A percentile compares a stretch with the other conserved stretches of the same genome.
Evolutionary conservation across 1,284 basidiomycete species (phyloP).

Genomic region (Xanthoconium separans): DNA sequence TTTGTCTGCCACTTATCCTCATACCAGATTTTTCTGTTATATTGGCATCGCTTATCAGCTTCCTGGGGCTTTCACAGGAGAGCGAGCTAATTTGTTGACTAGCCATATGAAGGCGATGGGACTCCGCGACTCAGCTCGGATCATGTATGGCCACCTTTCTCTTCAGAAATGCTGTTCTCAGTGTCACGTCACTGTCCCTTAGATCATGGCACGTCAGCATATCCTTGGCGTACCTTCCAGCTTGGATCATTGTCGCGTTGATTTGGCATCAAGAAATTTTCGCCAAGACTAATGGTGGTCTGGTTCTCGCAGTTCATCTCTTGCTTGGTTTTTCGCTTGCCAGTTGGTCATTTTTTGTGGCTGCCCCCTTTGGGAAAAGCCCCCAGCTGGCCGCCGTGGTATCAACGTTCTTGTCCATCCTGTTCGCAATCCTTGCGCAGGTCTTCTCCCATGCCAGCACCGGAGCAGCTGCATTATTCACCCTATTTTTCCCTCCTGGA

Average conservation of each 20-base stretch:
- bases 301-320: constrained; percentile 66
- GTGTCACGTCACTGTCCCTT: constrained; percentile 2
- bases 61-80: constrained; percentile 62
- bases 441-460: constrained; percentile 48
- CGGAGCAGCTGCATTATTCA: constrained; percentile 56
- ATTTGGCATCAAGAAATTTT: constrained; percentile 70
- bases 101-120: constrained; percentile 76
- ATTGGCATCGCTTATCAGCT: constrained; percentile 73
- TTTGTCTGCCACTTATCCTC: not conserved
- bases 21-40: constrained; percentile 57
- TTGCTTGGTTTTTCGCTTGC: constrained; percentile 68
- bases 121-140: constrained; percentile 61
- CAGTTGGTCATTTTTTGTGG: constrained; percentile 69
- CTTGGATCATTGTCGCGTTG: constrained; percentile 64
- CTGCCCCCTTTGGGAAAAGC: constrained; percentile 67
- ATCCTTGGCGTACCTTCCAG: constrained; percentile 56
- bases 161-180: not conserved
- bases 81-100: constrained; percentile 60
- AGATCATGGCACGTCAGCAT: constrained; percentile 70
- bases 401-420: constrained; percentile 62
- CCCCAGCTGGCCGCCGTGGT: constrained; percentile 72
- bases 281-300: constrained; percentile 54
- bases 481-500: constrained; percentile 71
- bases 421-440: constrained; percentile 70
- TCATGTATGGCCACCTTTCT: constrained; percentile 44